Evolutionary conservation across 1,139 yeast genomes (phyloP), one percentile per base, ranked within the genome.

Genomic region (Nadsonia commutata): DNA sequence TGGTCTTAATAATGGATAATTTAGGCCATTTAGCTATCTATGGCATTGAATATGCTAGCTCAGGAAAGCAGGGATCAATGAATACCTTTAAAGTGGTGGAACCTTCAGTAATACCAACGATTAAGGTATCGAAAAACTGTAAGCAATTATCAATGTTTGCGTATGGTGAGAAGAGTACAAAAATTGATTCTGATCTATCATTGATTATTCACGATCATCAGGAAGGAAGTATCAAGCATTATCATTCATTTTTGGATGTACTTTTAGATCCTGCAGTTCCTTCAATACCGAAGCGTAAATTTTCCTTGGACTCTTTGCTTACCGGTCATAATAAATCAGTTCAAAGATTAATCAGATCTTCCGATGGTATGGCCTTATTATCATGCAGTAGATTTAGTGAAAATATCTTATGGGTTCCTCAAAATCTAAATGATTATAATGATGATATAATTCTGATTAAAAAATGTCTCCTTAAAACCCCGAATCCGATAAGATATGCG

Each of bases 261-360:
- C 37, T 47, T 31, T 31, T 46, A 27, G 37, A 36, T 1, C 40
- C 42, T 9, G 40, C 17, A 18, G 33, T 21, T 13, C 31, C 40
- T 2, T 16, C 37, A n/a, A n/a, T 19, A 2, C 31, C 19, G 20
- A 27, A n/a, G 31, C 23, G 46, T 38, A 20, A 37, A 20, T 16
- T 50, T 40, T 43, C 22, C 23, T 36, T 43, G 40, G 37, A 45
- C 19, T 45, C 50, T 13, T 48, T 80, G 52, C 73, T 79, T 45
- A 86, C 93, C 4, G 97, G 97, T 0, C 95, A 85, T 54, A 72
- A 77, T 43, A 86, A 85, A 56, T 81, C 95, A 0, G 78, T 88
- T 18, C 74, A 76, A 51, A 71, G 69, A 44, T 59, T 88, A 1
- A 64, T 74, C 17, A 74, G 86, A 52, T 80, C 94, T 1, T 61